phyloP scores from a whole-genome alignment of 352 stramenopile species.

The Globisporangium perplexum region DNA sequence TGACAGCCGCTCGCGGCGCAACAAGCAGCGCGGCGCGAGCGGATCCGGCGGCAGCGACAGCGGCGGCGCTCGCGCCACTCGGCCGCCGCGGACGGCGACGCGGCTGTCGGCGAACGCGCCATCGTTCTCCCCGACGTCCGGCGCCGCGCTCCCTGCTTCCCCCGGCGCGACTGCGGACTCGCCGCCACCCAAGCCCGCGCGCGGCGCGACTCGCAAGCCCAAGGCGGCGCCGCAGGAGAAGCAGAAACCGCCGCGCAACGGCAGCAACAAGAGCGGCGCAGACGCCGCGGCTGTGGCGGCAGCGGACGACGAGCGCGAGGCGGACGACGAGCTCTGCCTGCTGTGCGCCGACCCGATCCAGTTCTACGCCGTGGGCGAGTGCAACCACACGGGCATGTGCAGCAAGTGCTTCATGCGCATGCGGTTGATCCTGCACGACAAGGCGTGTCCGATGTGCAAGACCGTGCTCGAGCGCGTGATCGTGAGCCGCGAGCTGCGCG shows the following conservation, averaged over 20 bases:
- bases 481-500: conserved; percentile 31
- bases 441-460: conserved; percentile 80
- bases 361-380: conserved; percentile 68
- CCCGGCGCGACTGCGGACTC: conserved; percentile 1
- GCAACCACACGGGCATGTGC: conserved; percentile 79
- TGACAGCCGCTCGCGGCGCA: not conserved
- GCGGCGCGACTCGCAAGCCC: not conserved
- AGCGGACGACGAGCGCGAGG: conserved; percentile 19
- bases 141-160: not conserved
- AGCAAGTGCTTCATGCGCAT: conserved; percentile 81
- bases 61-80: not conserved
- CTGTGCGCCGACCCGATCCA: conserved; percentile 64
- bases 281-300: not conserved
- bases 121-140: conserved; percentile 6
- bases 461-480: conserved; percentile 59
- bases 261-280: not conserved
- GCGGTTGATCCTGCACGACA: conserved; percentile 74
- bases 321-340: conserved; percentile 38
- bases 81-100: not conserved
- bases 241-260: not conserved
- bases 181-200: not conserved
- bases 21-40: conserved; percentile 10
- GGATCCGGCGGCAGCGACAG: conserved; percentile 5
- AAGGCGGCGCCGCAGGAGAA: not conserved
- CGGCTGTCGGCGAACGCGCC: conserved; percentile 10